Conservation (phyloP, 1,139 yeast genomes). For the Pichia cactophila region DNA sequence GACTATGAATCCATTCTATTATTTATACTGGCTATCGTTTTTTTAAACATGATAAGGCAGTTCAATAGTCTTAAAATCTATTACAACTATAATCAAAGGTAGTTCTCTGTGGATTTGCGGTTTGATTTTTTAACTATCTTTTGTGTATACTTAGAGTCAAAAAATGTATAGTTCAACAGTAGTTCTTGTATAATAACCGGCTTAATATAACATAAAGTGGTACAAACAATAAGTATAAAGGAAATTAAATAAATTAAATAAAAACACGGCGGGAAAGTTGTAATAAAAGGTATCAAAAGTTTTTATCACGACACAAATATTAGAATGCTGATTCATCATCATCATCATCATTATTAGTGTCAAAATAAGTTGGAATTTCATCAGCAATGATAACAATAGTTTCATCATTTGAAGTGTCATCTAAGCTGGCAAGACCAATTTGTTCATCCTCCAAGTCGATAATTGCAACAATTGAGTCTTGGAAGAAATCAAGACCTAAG, state of each 20-base stretch:
- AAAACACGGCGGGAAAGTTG: neutral
- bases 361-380: neutral
- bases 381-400: neutral
- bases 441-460: conserved; percentile 60
- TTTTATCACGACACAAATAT: neutral
- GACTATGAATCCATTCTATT: no score
- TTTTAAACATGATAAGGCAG: no score
- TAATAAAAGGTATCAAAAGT: neutral
- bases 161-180: no score
- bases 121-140: no score
- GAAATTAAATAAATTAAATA: neutral
- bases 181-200: no score
- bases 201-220: neutral
- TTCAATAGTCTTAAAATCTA: no score
- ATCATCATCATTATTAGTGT: neutral
- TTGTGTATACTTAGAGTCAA: no score
- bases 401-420: conserved; percentile 20
- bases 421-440: conserved; percentile 47
- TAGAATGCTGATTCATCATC: neutral
- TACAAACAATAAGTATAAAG: neutral
- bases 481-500: conserved; percentile 65
- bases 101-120: no score
- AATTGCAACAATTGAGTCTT: conserved; percentile 60
- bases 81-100: no score
- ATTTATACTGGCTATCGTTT: no score